phyloP scores from a whole-genome alignment of 108 stramenopile genomes.

The Aurantiochytrium sp. region DNA sequence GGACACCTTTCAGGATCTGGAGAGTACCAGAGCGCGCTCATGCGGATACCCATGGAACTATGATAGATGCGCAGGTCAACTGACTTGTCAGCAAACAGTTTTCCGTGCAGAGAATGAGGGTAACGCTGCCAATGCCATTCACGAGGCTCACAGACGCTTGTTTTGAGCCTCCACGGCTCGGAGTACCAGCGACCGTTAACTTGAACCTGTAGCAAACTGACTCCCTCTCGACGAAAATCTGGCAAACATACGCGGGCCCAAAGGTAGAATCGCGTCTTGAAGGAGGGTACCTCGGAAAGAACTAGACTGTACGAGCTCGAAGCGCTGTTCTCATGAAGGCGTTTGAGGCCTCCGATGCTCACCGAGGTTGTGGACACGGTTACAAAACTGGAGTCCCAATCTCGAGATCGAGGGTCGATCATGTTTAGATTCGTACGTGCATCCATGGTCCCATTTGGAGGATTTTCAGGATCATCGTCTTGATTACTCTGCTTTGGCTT shows the following conservation, averaged over 20 bases:
- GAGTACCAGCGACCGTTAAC: background rate
- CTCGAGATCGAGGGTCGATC: background rate
- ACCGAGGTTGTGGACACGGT: background rate
- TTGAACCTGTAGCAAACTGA: background rate
- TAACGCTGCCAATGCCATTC: constrained; percentile 7
- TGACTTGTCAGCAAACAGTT: background rate
- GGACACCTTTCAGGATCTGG: background rate
- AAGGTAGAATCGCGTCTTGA: background rate
- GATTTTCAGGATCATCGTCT: too few species aligned
- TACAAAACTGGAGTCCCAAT: background rate
- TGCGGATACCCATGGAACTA: background rate
- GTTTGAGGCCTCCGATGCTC: background rate
- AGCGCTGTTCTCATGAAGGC: background rate
- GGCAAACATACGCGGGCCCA: background rate
- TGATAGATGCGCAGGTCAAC: background rate
- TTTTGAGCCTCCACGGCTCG: background rate
- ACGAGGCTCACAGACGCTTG: background rate
- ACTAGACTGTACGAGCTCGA: background rate
- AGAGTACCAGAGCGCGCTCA: constrained; percentile 9
- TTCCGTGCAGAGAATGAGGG: background rate
- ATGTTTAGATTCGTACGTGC: too few species aligned
- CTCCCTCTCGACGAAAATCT: background rate
- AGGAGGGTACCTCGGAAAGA: background rate
- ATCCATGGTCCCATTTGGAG: too few species aligned
- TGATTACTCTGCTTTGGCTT: background rate